Base-by-base conservation (phyloP, 768 basidiomycete species). In the Lepiota venenata region DNA sequence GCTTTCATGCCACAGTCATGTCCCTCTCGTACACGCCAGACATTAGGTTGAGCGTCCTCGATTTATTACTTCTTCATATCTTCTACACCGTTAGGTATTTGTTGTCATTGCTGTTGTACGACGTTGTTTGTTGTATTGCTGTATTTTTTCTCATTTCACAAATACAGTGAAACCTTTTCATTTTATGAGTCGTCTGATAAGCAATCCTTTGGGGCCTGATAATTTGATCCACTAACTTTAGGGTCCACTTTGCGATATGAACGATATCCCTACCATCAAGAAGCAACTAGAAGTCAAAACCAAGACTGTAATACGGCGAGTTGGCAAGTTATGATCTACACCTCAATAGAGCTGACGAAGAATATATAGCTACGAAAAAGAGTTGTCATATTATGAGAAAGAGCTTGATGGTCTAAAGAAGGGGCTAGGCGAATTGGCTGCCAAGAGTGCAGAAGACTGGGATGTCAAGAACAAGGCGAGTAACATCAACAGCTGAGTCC, bases 241-340 rank as follows among this genome's bases (percentile, higher is more conserved):
- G 25, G 25, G 25, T 25, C 49, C 21, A n/a, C 7, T 44, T 47
- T 11, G 68, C 55, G 35, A 2, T 5, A 83, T 83, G 80, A 78
- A 69, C 62, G 80, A 84, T 59, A 61, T 69, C 35, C 69, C 74
- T 47, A 70, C 79, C 25, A 63, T 83, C 46, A 76, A 76, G 47
- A 79, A 81, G 50, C 88, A 91, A 61, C 79, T 93, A 58, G 87
- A 82, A 69, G 93, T 92, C 75, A 91, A 90, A 72, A 62, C 83
- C 4, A 83, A 83, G 25, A 80, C 74, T 38, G 79, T 82, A 44
- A 79, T 77, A 66, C 77, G 91, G 91, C 91, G 60, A 61, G 52
- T 22, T 11, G 10, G 29, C 27, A 16, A 14, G 22, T 20, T 54
- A 22, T 18, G 36, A n/a, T 6, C 39, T n/a, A 35, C 8, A 21